phyloP scores from a whole-genome alignment of 2,329 filamentous ascomycete species.

The Stachybotrys chlorohalonatus region DNA sequence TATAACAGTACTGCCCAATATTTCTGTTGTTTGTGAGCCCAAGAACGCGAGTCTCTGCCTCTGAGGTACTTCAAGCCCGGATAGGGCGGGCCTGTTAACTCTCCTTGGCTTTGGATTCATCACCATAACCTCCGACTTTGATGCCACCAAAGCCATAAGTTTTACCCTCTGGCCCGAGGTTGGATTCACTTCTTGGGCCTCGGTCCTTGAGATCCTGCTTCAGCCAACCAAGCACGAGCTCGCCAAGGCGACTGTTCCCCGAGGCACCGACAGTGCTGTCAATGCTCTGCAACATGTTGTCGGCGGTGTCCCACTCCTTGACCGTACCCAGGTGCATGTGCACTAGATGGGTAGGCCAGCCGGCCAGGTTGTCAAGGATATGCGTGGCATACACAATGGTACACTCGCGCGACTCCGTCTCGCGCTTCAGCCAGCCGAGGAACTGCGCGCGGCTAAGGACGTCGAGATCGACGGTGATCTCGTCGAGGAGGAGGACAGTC shows the following conservation, averaged over 20 bases:
- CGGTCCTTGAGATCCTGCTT: slow-evolving; percentile 68
- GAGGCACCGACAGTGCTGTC: slow-evolving; percentile 23
- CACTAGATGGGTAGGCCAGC: slow-evolving; percentile 91
- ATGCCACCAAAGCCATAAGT: slow-evolving; percentile 47
- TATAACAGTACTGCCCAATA: not conserved
- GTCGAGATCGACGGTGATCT: slow-evolving; percentile 95
- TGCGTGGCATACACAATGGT: slow-evolving; percentile 98
- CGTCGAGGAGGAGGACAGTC: slow-evolving; percentile 83
- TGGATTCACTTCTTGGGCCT: slow-evolving; percentile 60
- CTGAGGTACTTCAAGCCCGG: too few species aligned
- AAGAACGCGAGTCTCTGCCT: too few species aligned
- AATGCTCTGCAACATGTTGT: slow-evolving; percentile 53
- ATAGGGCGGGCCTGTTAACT: slow-evolving; percentile 6
- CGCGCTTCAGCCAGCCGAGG: slow-evolving; percentile 72
- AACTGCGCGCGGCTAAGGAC: slow-evolving; percentile 79
- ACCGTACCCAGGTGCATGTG: slow-evolving; percentile 89
- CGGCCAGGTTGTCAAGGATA: slow-evolving; percentile 88
- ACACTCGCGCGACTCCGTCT: slow-evolving; percentile 74
- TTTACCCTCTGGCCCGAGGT: slow-evolving; percentile 51
- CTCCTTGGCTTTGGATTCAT: slow-evolving; percentile 36
- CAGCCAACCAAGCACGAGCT: slow-evolving; percentile 83
- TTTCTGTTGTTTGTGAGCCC: too few species aligned
- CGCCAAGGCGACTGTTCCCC: slow-evolving; percentile 78
- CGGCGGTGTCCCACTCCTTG: slow-evolving; percentile 74
- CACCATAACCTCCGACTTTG: slow-evolving; percentile 46